Conservation (phyloP, 768 basidiomycete genomes). For the Crepidotus variabilis region DNA sequence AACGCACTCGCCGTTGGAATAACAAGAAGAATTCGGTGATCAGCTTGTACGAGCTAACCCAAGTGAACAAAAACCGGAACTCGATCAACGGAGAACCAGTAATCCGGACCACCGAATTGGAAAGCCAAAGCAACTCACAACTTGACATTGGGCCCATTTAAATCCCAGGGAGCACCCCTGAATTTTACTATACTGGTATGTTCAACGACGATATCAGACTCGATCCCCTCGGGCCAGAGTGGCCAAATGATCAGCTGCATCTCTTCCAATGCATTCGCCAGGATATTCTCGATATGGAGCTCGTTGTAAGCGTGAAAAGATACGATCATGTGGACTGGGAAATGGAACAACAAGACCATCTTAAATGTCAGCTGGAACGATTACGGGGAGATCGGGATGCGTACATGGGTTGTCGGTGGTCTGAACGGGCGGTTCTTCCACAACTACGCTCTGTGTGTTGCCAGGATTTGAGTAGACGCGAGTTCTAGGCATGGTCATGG, state of each 20-base stretch:
- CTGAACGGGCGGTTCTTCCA: constrained; percentile 10
- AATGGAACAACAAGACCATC: constrained; percentile 1
- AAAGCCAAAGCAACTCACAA: constrained; percentile 36
- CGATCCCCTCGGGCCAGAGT: constrained; percentile 67
- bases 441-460: constrained; percentile 14
- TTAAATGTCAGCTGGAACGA: constrained; percentile 6
- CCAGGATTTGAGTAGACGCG: constrained; percentile 24
- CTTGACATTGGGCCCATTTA: constrained; percentile 47
- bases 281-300: constrained; percentile 52
- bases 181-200: constrained; percentile 62
- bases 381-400: background rate
- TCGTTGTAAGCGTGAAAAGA: constrained; percentile 65
- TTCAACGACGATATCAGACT: constrained; percentile 37
- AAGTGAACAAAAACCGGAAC: background rate
- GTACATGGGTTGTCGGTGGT: constrained; percentile 5
- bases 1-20: constrained; percentile 54
- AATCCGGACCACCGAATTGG: background rate
- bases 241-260: constrained; percentile 53
- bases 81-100: background rate
- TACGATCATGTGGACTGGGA: constrained; percentile 67
- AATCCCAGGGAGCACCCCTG: constrained; percentile 63
- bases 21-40: constrained; percentile 57
- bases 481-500: constrained; percentile 20
- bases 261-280: constrained; percentile 50
- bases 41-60: constrained; percentile 52